Evolutionary conservation across 2,329 filamentous ascomycete genomes (phyloP), one percentile per base, ranked within the genome.

Genomic region (Phaeosphaeriaceae sp.): DNA sequence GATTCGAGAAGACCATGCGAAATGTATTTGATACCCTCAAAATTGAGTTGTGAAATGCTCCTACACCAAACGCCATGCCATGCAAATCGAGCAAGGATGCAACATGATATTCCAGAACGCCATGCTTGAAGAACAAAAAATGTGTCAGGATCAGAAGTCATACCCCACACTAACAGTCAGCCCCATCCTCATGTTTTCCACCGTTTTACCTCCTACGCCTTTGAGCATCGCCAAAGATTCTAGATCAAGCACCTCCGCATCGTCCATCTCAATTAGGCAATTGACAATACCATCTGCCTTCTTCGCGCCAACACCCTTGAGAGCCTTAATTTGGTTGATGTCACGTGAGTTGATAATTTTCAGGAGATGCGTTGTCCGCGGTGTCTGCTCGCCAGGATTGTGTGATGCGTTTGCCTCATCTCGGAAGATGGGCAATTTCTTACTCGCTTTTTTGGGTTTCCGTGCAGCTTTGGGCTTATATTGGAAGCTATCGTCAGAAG

Each of bases 281-380:
- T 76, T 76, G 1, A 81, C 78, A 30, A 81, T 81, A 9, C 73
- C 74, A 49, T 80, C 77, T 2, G 88, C 88, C 69, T 87, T 88
- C 76, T 90, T 91, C 1, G 84, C 79, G 0, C 88, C 89, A 9
- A 92, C 86, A 2, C 88, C 88, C 32, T 85, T 84, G 1, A 92
- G 78, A 3, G 83, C 75, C 62, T 82, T 83, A 71, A 92, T 91
- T 65, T 83, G 78, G 12, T 76, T 76, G 15, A 87, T 73, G 52
- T 92, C 86, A 40, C 86, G 81, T 16, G 87, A 89, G 76, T 92
- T 92, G 73, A 92, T 83, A 61, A 91, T 87, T 38, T 83, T 78
- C 2, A 92, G 79, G 2, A 92, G 74, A 50, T 83, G 81, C 54
- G 79, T 79, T 6, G 86, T 87, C 3, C 84, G 79, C 1, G 86